Percentiles rank a stretch among this genome's conserved stretches.
Evolutionary conservation across 345 rosid species (phyloP).

Genomic region (Moricandia arvensis): DNA sequence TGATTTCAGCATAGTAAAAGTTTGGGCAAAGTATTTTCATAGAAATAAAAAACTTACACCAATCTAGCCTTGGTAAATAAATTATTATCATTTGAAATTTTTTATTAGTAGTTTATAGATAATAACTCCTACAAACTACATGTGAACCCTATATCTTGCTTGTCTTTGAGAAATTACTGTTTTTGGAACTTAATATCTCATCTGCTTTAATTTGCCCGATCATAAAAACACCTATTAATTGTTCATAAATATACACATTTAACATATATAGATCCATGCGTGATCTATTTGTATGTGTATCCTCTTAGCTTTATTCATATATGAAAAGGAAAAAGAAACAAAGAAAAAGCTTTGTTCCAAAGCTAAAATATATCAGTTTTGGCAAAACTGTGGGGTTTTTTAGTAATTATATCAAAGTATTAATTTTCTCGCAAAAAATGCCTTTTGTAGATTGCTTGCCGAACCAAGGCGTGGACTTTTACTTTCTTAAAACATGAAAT

Average conservation of each 20-base stretch:
- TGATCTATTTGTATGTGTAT: constrained; percentile 29
- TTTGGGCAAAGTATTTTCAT: background rate
- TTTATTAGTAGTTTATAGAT: constrained; percentile 12
- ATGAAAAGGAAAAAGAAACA: constrained; percentile 1
- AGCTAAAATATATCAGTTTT: constrained; percentile 15
- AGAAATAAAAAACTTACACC: constrained; percentile 23
- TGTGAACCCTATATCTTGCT: constrained; percentile 23
- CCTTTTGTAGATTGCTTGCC: constrained; percentile 31
- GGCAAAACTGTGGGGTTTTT: constrained; percentile 24
- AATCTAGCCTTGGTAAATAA: constrained; percentile 25
- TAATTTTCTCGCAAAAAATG: constrained; percentile 27
- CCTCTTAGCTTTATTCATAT: constrained; percentile 16
- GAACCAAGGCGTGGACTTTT: constrained; percentile 37
- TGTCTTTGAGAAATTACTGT: constrained; percentile 22
- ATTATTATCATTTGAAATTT: constrained; percentile 5
- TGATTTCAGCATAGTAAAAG: background rate
- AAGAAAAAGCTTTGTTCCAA: constrained; percentile 23
- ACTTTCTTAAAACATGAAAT: constrained; percentile 36
- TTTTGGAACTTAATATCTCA: constrained; percentile 28
- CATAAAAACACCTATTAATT: constrained; percentile 35
- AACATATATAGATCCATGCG: constrained; percentile 29
- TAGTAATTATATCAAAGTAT: constrained; percentile 1
- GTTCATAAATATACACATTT: constrained; percentile 27
- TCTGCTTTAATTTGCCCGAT: constrained; percentile 29
- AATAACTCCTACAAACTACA: background rate